phyloP scores from a whole-genome alignment of 2,329 filamentous ascomycete genomes.

The Sporothrix dimorphospora region DNA sequence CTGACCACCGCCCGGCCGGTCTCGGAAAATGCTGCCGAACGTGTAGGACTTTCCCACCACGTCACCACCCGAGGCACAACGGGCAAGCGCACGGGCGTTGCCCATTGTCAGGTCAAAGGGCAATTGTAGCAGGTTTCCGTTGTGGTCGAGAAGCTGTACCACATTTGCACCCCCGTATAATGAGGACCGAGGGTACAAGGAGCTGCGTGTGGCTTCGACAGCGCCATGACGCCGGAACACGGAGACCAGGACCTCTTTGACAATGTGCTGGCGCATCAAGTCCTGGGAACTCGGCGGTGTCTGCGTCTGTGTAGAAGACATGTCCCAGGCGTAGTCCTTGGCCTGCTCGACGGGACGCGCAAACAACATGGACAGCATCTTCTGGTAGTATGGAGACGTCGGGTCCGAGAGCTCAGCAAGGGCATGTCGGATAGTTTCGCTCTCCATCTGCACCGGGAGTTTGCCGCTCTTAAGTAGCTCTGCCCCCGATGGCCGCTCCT shows the following conservation, averaged over 20 bases:
- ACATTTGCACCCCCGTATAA: slow-evolving; percentile 74
- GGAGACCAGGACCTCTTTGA: slow-evolving; percentile 72
- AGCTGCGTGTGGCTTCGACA: slow-evolving; percentile 73
- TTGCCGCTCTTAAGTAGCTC: slow-evolving; percentile 85
- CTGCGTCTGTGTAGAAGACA: slow-evolving; percentile 58
- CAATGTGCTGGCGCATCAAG: slow-evolving; percentile 70
- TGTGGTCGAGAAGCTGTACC: slow-evolving; percentile 78
- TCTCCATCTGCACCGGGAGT: slow-evolving; percentile 88
- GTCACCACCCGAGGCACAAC: slow-evolving; percentile 59
- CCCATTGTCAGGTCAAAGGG: slow-evolving; percentile 92
- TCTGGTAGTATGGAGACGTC: slow-evolving; percentile 83
- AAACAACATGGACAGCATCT: slow-evolving; percentile 86
- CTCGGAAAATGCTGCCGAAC: slow-evolving; percentile 86
- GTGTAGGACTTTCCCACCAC: slow-evolving; percentile 77
- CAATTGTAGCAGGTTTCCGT: slow-evolving; percentile 88
- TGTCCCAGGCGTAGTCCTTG: slow-evolving; percentile 80
- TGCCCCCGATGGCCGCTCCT: slow-evolving; percentile 76
- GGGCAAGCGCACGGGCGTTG: slow-evolving; percentile 81
- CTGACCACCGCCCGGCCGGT: slow-evolving; percentile 76
- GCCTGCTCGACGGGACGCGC: slow-evolving; percentile 73
- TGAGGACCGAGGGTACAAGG: slow-evolving; percentile 78
- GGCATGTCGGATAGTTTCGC: slow-evolving; percentile 83
- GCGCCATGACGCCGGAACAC: slow-evolving; percentile 91
- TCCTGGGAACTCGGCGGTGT: slow-evolving; percentile 54
- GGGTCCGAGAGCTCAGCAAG: slow-evolving; percentile 80